Percentiles rank a stretch among this genome's conserved stretches.
phyloP scores from a whole-genome alignment of 2,329 filamentous ascomycete species.

The Polytolypa hystricis region DNA sequence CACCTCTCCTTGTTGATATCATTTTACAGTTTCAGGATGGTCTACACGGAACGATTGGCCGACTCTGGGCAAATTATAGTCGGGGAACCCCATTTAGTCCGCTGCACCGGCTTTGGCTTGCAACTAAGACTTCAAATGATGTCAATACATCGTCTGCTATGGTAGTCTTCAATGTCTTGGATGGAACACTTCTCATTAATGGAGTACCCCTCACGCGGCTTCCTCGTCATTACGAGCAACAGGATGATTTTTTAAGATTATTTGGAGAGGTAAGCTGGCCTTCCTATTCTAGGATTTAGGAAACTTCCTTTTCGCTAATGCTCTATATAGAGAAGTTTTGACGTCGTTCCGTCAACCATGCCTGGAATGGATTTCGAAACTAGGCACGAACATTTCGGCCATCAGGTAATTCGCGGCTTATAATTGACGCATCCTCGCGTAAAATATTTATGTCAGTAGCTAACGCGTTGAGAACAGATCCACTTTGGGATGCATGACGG shows the following conservation, averaged over 20 bases:
- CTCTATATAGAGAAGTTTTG: conserved; percentile 15
- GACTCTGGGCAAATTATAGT: conserved; percentile 20
- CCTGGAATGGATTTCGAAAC: conserved; percentile 26
- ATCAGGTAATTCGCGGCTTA: conserved; percentile 17
- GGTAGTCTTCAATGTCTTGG: conserved; percentile 20
- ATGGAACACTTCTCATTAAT: conserved; percentile 21
- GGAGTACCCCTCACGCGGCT: conserved; percentile 19
- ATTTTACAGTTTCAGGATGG: conserved; percentile 12
- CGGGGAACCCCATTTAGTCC: conserved; percentile 17
- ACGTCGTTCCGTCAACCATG: conserved; percentile 23
- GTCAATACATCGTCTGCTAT: conserved; percentile 5
- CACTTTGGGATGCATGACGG: conserved; percentile 8
- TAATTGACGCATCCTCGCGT: background rate
- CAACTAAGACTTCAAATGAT: conserved; percentile 6
- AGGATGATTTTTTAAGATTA: conserved; percentile 15
- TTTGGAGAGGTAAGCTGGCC: conserved; percentile 18
- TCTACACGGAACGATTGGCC: conserved; percentile 16
- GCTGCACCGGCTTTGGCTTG: conserved; percentile 12
- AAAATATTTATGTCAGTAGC: background rate
- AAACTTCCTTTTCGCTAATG: background rate
- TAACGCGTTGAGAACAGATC: conserved; percentile 4
- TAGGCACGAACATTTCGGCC: conserved; percentile 13
- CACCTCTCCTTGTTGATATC: conserved; percentile 10
- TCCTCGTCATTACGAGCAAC: conserved; percentile 15
- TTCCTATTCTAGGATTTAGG: background rate